Conservation (phyloP, 1,139 yeast genomes). For the Candida tropicalis region DNA sequence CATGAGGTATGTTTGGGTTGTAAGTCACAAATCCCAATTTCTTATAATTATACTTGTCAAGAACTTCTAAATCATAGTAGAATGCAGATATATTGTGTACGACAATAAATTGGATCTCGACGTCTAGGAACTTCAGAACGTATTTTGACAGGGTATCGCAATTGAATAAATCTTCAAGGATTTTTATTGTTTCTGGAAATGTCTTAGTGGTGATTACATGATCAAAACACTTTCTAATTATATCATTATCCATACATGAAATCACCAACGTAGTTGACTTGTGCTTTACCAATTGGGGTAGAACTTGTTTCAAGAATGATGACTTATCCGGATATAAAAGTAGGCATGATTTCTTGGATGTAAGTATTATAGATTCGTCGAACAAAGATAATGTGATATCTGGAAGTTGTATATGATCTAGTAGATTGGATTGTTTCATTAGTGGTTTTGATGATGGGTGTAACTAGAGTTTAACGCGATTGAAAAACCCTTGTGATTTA, state of each 20-base stretch:
- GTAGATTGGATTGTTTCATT: constrained; percentile 13
- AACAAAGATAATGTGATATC: constrained; percentile 3
- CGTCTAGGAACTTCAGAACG: constrained; percentile 1
- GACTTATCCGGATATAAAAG: constrained; percentile 9
- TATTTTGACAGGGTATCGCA: constrained; percentile 4
- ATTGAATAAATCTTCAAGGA: constrained; percentile 6
- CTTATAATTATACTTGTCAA: constrained; percentile 18
- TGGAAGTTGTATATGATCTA: constrained; percentile 9
- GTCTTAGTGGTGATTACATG: constrained; percentile 1
- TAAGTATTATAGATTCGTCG: not conserved
- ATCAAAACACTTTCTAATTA: not conserved
- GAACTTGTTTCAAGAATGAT: not conserved
- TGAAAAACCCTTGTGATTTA: not conserved
- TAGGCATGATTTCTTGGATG: constrained; percentile 6
- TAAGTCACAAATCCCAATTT: constrained; percentile 18
- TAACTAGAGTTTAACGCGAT: too few relatives aligned
- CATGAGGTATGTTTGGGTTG: constrained; percentile 7
- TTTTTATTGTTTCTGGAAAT: constrained; percentile 8
- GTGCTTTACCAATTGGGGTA: constrained; percentile 2
- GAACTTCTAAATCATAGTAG: constrained; percentile 34
- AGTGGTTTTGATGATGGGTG: too few relatives aligned
- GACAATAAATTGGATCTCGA: constrained; percentile 1
- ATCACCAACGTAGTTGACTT: constrained; percentile 4
- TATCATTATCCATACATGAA: constrained; percentile 11
- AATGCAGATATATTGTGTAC: constrained; percentile 27